Conservation (phyloP, 345 rosid genomes). For the Psidium friedrichsthalianum region DNA sequence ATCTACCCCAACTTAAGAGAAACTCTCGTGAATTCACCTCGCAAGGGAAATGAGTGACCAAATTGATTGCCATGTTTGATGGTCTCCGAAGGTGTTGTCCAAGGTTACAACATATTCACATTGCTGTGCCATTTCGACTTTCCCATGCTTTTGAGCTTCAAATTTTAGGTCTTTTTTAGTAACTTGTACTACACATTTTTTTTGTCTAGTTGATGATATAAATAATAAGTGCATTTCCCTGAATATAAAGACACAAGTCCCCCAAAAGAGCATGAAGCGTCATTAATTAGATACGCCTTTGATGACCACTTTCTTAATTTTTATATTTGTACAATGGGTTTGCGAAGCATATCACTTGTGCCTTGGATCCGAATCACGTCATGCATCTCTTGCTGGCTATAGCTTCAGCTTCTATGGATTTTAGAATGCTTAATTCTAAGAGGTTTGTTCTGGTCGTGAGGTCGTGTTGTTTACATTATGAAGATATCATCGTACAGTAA, state of each 20-base stretch:
- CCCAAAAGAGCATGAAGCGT: background rate
- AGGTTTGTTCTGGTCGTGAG: conserved; percentile 51
- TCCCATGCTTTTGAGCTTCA: conserved; percentile 69
- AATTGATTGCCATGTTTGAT: conserved; percentile 60
- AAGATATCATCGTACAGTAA: background rate
- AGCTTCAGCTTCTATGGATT: conserved; percentile 62
- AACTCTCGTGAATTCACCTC: conserved; percentile 72
- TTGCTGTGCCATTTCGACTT: conserved; percentile 66
- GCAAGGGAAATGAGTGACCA: conserved; percentile 64
- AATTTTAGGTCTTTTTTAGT: conserved; percentile 45
- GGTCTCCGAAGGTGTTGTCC: conserved; percentile 67
- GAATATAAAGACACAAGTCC: background rate
- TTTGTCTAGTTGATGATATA: background rate
- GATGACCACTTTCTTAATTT: background rate
- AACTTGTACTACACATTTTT: background rate
- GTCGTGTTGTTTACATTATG: background rate
- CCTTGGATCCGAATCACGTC: conserved; percentile 83
- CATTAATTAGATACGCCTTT: background rate
- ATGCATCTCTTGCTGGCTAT: conserved; percentile 95
- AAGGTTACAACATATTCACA: conserved; percentile 67
- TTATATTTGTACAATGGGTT: conserved; percentile 28
- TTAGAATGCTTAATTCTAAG: conserved; percentile 90
- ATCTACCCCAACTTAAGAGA: conserved; percentile 79
- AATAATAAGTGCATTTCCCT: background rate
- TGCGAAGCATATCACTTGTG: conserved; percentile 90